Evolutionary conservation across 805 yeast genomes (phyloP), one percentile per base, ranked within the genome.

Genomic region (Candida insectorum): DNA sequence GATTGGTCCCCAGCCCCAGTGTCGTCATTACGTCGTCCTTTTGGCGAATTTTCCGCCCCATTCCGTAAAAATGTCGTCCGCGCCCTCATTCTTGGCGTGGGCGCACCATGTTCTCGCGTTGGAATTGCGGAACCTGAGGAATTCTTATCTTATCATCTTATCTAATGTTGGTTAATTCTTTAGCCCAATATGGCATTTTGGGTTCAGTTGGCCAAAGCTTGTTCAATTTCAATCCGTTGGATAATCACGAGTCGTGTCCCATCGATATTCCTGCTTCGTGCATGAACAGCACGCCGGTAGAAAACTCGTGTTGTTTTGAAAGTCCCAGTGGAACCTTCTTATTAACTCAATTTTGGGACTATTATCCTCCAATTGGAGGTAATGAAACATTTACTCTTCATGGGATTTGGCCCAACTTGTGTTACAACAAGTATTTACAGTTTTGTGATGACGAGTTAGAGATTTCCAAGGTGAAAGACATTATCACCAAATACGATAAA

Each of bases 241-340:
- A 24, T 13, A 7, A 11, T 8, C 13, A 24, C 6, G n/a, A 8
- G 14, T 24, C 26, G 7, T 81, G 88, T 49, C 85, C 88, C 1
- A 44, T 61, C 2, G 72, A 77, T 43, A 39, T 67, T 2, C 89
- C 91, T 1, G 52, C 73, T 22, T 71, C 85, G 6, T 84, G 93
- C 48, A 40, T 39, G 16, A 43, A 40, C 23, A 34, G 84, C 0
- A 40, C 44, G 4, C 68, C 63, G 2, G 65, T 76, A 2, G 61
- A 55, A 0, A 79, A 86, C 54, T 52, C 54, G 4, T 66, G 72
- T 38, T 66, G 71, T 35, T 66, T 65, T 41, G 72, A 66, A 35
- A 44, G 51, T 22, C 65, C 66, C 10, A 58, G 60, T 7, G 72
- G 72, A 1, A 51, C 64, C 14, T 47, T 66, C 38, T 51, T 65